Evolutionary conservation across 495 filamentous ascomycete genomes (phyloP), one percentile per base, ranked within the genome.

Genomic region (Lindgomyces ingoldianus): DNA sequence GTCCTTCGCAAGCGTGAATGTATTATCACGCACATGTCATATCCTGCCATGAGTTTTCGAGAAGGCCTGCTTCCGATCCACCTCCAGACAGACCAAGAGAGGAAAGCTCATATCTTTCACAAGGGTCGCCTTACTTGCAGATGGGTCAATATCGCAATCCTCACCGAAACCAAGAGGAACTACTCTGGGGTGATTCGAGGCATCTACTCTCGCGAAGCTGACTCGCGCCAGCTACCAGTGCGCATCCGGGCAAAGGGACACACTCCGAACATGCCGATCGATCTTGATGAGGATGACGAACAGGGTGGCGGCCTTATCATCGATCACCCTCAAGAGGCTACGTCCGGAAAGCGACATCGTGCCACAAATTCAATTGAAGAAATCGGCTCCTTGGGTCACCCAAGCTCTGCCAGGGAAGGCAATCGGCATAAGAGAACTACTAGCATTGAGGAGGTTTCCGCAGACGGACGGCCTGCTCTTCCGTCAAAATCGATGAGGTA

Each of bases 11-110:
- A 69, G 2, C 72, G 86, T 4, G 68, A 76, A 0, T 70, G 87
- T 9, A 69, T 79, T 3, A 54, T 83, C 1, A 88, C 86, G 0
- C 86, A 88, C 55, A 72, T 76, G 1, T 57, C 74, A 0, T 87
- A 81, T 41, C 72, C 73, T 1, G 47, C 46, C 1, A 48, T 69
- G 10, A 75, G 67, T 46, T 82, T 76, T 44, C 62, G 69, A 4
- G 69, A 72, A 2, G 25, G 18, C 2, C 39, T 19, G 4, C 18
- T 41, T 27, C 55, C 44, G 2, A 19, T 2, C 16, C 19, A 27
- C n/a, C 41, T 57, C 41, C 10, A 45, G 18, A 14, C 26, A 30
- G 0, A 72, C 72, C 3, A 67, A 74, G 0, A 68, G 77, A 14
- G 41, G 68, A n/a, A 53, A 65, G 3, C 75, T 73, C 0, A 67